Base-by-base conservation (phyloP, 192 early-diverging fungal genomes). In the Gryganskiella cystojenkinii region DNA sequence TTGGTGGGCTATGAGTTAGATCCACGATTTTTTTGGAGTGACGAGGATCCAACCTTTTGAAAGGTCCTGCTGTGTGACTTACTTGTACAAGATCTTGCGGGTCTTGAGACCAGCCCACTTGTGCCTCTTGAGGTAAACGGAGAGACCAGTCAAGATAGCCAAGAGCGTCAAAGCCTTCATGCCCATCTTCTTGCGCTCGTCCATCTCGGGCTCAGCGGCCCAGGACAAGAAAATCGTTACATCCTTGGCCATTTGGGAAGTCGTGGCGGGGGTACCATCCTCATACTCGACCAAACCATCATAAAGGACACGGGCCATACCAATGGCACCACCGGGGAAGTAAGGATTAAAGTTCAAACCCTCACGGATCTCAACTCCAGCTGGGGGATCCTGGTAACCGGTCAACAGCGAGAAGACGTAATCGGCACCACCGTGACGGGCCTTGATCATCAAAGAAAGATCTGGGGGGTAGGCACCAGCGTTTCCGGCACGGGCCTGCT, bases 301-400 rank as follows among this genome's bases (percentile, higher is more conserved):
- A 84, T 91, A 99, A 53, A 99, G 81, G 59, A 92, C 85, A 69
- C 94, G 92, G 35, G 95, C 97, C 96, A 99, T 99, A 58, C 89
- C 89, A 82, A 99, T 99, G 56, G 96, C 93, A 70, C 96, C 96
- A 50, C 97, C 96, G 20, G 95, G 97, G 93, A 99, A 99, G 88
- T 98, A 99, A 44, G 95, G 94, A 90, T 99, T 99, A 89, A 95
- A 99, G 90, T 98, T 94, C 20, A 99, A 88, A 60, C 96, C 97
- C 73, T 97, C 95, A 82, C 95, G 92, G 52, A 99, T 78, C 61
- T 90, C 87, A 57, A 99, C 90, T 80, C 97, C 96, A 19, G 95
- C 94, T 52, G 97, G 97, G 44, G 97, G 90, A 65, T 98, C 95
- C 67, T 89, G 85, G 85, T 98, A 99, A 34, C 97, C 96, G 19